Percentiles rank a stretch among this genome's conserved stretches.
Evolutionary conservation across 352 stramenopile species (phyloP).

Genomic region (Chrysophaeum taylorii): DNA sequence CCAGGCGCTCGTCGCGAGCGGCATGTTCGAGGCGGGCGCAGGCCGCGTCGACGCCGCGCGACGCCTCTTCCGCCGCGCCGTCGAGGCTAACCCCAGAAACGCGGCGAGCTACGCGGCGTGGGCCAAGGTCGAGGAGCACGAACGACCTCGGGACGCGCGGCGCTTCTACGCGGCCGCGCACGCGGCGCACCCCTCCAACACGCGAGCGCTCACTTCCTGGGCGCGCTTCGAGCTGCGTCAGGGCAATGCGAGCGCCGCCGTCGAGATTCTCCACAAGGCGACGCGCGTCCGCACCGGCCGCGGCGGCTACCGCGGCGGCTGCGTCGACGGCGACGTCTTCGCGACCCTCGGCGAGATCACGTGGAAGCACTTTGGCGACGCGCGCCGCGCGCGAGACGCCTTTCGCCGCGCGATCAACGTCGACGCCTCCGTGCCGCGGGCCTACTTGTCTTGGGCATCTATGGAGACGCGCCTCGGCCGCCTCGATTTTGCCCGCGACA

Average conservation of each 20-base stretch:
- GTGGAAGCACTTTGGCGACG: not conserved
- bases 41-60: not conserved
- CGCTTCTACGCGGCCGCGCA: not conserved
- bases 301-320: not conserved
- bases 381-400: not conserved
- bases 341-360: not conserved
- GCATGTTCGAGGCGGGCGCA: not conserved
- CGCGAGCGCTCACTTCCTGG: not conserved
- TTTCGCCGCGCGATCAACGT: not conserved
- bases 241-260: not conserved
- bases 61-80: not conserved
- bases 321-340: not conserved
- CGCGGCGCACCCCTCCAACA: not conserved
- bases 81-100: not conserved
- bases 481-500: not conserved
- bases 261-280: not conserved
- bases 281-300: too few relatives aligned
- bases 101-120: not conserved
- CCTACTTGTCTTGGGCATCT: not conserved
- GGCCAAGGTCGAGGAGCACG: not conserved
- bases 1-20: not conserved
- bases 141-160: not conserved
- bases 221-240: not conserved
- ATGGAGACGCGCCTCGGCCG: not conserved
- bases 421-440: not conserved